phyloP scores from a whole-genome alignment of 768 basidiomycete species.

The Tulasnella sp. region DNA sequence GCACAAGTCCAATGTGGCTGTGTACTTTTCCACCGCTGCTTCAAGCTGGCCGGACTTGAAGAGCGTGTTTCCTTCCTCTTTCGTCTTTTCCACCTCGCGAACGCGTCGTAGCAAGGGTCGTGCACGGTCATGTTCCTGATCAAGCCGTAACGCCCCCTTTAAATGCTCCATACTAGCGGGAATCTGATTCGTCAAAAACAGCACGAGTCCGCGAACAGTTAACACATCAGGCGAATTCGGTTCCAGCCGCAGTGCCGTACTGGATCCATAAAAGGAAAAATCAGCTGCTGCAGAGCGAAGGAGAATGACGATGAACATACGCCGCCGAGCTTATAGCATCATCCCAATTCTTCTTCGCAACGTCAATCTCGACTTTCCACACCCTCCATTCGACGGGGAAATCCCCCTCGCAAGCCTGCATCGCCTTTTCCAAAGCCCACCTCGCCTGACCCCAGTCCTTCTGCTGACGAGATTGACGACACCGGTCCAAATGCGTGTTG shows the following conservation, averaged over 20 bases:
- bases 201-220: conserved; percentile 61
- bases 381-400: conserved; percentile 69
- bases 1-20: conserved; percentile 40
- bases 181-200: conserved; percentile 62
- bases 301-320: background rate
- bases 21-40: conserved; percentile 59
- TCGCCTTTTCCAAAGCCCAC: conserved; percentile 58
- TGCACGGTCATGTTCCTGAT: conserved; percentile 65
- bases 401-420: conserved; percentile 58
- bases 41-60: conserved; percentile 52
- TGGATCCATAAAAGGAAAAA: conserved; percentile 21
- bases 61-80: conserved; percentile 71
- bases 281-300: background rate
- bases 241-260: conserved; percentile 62
- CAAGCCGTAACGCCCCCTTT: conserved; percentile 57
- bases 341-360: conserved; percentile 60
- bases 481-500: conserved; percentile 53
- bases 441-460: conserved; percentile 71
- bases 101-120: conserved; percentile 61
- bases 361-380: conserved; percentile 68
- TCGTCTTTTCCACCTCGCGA: conserved; percentile 71
- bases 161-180: conserved; percentile 60
- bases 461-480: conserved; percentile 41
- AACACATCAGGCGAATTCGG: conserved; percentile 71
- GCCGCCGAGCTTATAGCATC: conserved; percentile 36